A percentile compares a stretch with the other conserved stretches of the same genome.
Conservation (phyloP, 345 rosid genomes). For the Capsella bursapastoris region DNA sequence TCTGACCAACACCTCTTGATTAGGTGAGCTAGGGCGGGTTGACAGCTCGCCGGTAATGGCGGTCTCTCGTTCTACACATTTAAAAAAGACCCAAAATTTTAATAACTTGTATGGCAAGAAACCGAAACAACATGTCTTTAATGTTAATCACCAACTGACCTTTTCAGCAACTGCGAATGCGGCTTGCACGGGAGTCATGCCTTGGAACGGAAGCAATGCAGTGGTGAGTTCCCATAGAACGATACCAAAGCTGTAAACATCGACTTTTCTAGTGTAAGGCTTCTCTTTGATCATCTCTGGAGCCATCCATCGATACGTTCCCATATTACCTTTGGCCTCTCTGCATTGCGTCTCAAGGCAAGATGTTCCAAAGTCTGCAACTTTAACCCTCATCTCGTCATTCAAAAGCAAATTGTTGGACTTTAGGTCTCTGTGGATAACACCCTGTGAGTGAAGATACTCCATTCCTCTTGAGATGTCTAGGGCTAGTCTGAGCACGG, state of each 20-base stretch:
- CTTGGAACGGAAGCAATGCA: conserved; percentile 97
- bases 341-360: conserved; percentile 93
- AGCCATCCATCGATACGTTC: conserved; percentile 99
- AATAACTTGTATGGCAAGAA: no score
- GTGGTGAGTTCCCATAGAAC: conserved; percentile 99
- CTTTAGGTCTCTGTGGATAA: conserved; percentile 95
- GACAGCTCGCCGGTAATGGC: conserved; percentile 89
- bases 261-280: conserved; percentile 87
- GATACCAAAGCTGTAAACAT: conserved; percentile 96
- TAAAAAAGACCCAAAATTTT: not conserved
- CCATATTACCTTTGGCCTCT: conserved; percentile 91
- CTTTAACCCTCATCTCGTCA: conserved; percentile 96
- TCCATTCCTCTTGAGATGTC: conserved; percentile 99
- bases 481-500: conserved; percentile 82
- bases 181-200: conserved; percentile 99
- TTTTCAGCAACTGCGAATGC: conserved; percentile 99
- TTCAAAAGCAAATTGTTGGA: conserved; percentile 91
- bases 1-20: conserved; percentile 93
- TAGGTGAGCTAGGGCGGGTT: conserved; percentile 85
- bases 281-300: conserved; percentile 99
- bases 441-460: conserved; percentile 98
- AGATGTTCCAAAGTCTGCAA: conserved; percentile 96
- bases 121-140: not conserved
- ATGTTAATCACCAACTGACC: conserved; percentile 49
- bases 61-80: conserved; percentile 81